phyloP scores from a whole-genome alignment of 768 basidiomycete species.

The Lactarius sanguifluus region DNA sequence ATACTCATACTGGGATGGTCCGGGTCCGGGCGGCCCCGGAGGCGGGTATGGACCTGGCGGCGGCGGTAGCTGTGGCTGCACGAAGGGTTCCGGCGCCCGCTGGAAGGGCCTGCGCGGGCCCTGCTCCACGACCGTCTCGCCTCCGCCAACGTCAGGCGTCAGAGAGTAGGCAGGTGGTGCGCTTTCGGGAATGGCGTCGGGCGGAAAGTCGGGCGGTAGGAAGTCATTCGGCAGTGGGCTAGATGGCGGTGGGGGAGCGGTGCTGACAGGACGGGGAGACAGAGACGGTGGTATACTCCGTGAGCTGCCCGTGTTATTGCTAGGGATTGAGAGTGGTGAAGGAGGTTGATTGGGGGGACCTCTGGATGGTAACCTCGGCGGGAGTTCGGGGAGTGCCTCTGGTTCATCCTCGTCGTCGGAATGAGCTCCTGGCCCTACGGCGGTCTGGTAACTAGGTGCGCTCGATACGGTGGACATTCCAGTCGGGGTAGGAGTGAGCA shows the following conservation, averaged over 20 bases:
- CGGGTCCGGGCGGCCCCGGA: constrained; percentile 16
- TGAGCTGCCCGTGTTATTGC: not conserved
- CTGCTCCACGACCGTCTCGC: constrained; percentile 61
- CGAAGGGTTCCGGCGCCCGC: constrained; percentile 34
- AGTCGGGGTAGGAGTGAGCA: not conserved
- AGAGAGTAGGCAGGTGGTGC: constrained; percentile 71
- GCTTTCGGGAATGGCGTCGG: constrained; percentile 46
- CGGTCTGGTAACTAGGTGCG: constrained; percentile 7
- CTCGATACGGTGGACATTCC: constrained; percentile 4
- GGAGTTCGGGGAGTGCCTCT: constrained; percentile 21
- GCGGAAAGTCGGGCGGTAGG: not conserved
- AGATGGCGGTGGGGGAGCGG: not conserved
- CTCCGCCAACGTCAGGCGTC: constrained; percentile 49
- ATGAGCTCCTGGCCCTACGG: not conserved
- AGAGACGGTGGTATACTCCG: constrained; percentile 6
- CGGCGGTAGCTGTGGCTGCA: constrained; percentile 13
- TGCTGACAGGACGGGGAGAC: constrained; percentile 3
- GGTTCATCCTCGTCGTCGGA: constrained; percentile 11
- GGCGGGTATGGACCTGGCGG: constrained; percentile 23
- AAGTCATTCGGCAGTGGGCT: not conserved
- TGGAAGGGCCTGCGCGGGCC: constrained; percentile 69
- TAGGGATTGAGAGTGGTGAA: not conserved
- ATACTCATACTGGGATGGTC: constrained; percentile 30
- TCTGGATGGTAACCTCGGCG: constrained; percentile 2
- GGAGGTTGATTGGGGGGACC: not conserved